Percentiles rank a stretch among this genome's conserved stretches.
These are phyloP conservation scores for Solanum aculeatissimum DNA, from an alignment of 305 asterid species.

Conservation along the genomic window DNA sequence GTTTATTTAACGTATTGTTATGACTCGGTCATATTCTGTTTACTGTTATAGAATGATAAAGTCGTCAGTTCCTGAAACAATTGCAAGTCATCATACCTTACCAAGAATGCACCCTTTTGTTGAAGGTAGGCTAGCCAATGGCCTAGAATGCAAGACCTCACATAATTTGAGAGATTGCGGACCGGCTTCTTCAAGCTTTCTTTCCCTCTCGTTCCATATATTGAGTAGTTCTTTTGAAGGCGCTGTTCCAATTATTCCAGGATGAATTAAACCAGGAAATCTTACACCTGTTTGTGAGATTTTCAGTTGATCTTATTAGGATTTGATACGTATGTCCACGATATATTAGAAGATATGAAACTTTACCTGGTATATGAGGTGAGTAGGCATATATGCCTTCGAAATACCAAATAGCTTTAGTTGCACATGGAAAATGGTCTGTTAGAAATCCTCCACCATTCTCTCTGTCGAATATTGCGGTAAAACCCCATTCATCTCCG, in stretches of 20 bases:
- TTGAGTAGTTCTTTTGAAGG: constrained; percentile 78
- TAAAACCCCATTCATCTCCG: constrained; percentile 95
- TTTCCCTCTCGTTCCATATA: constrained; percentile 83
- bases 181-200: constrained; percentile 58
- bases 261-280: constrained; percentile 89
- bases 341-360: background rate
- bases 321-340: background rate
- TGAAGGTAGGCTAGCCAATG: constrained; percentile 81
- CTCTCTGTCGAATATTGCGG: constrained; percentile 87
- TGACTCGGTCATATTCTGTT: background rate
- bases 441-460: constrained; percentile 94
- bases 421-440: constrained; percentile 80
- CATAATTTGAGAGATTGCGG: constrained; percentile 49
- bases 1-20: background rate
- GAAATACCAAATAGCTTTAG: constrained; percentile 90
- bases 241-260: constrained; percentile 89
- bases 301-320: background rate
- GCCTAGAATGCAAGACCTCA: constrained; percentile 85
- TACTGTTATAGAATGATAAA: background rate
- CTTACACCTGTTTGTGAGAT: constrained; percentile 43
- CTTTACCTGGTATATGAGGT: constrained; percentile 85
- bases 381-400: constrained; percentile 94
- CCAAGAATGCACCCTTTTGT: constrained; percentile 78
- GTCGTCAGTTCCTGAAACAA: background rate
- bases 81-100: constrained; percentile 37